Conservation (phyloP, 2,329 filamentous ascomycete species). For the Scedosporium dehoogii region DNA sequence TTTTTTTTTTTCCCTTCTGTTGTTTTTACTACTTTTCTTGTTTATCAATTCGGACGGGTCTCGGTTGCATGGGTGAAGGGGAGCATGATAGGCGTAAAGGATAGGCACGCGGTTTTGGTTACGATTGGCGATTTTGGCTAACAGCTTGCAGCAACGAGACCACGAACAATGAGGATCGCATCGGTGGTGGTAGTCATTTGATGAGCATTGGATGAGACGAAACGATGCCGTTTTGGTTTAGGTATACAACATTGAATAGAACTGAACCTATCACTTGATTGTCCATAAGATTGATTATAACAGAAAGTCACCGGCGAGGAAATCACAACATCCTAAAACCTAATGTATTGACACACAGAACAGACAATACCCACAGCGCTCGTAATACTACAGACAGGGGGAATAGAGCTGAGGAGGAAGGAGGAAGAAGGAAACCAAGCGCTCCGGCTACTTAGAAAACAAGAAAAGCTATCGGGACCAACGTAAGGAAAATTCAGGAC, state of each 20-base stretch:
- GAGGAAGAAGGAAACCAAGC: background rate
- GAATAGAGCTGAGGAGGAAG: background rate
- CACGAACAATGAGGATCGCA: no score
- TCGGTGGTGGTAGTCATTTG: no score
- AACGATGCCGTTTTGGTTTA: no score
- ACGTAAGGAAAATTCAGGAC: background rate
- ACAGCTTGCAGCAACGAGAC: no score
- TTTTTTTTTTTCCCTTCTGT: background rate
- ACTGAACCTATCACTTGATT: no score
- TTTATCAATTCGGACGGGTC: no score
- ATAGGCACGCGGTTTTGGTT: no score
- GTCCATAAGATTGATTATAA: no score
- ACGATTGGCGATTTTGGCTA: no score
- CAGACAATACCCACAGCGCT: slow-evolving; percentile 4
- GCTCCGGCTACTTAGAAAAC: background rate
- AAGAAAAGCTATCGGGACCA: background rate
- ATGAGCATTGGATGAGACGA: no score
- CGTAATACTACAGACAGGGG: slow-evolving; percentile 12
- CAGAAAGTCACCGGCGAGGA: slow-evolving; percentile 4
- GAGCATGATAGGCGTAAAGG: background rate
- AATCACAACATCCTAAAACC: background rate
- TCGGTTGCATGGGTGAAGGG: background rate
- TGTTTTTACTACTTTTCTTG: background rate
- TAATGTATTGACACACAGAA: background rate
- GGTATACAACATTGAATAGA: no score